These are phyloP conservation scores for Hypoxylon perforatum DNA, from an alignment of 495 filamentous ascomycete species.

Conservation along the genomic window DNA sequence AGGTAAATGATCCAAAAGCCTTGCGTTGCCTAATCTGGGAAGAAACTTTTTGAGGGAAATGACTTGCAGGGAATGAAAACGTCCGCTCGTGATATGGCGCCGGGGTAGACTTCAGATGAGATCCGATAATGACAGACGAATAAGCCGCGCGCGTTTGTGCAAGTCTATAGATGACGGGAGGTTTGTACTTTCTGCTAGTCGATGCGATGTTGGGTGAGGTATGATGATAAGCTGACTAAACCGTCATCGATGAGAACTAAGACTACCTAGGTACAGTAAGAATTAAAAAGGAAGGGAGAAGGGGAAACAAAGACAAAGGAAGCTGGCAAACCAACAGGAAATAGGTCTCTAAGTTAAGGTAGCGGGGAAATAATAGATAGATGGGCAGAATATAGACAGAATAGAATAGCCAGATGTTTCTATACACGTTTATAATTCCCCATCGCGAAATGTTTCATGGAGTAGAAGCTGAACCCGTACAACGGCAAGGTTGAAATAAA, in stretches of 20 bases:
- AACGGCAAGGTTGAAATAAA: slow-evolving; percentile 26
- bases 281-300: neutral
- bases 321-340: neutral
- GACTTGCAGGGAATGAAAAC: slow-evolving; percentile 13
- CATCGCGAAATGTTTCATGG: slow-evolving; percentile 28
- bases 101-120: slow-evolving; percentile 5
- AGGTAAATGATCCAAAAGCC: slow-evolving; percentile 5
- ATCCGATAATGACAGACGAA: slow-evolving; percentile 18
- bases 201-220: neutral
- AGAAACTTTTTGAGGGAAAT: slow-evolving; percentile 12
- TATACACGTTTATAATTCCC: neutral
- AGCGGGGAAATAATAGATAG: too few relatives aligned
- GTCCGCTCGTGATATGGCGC: slow-evolving; percentile 5
- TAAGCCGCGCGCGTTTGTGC: slow-evolving; percentile 1
- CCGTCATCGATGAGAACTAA: slow-evolving; percentile 6
- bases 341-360: neutral
- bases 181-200: neutral
- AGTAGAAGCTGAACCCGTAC: neutral
- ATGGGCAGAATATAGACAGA: too few relatives aligned
- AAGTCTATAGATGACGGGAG: neutral
- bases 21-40: neutral
- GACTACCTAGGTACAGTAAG: neutral
- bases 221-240: slow-evolving; percentile 13
- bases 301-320: neutral
- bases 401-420: slow-evolving; percentile 4